Evolutionary conservation across 345 rosid species (phyloP).

Genomic region (Salix brachista): DNA sequence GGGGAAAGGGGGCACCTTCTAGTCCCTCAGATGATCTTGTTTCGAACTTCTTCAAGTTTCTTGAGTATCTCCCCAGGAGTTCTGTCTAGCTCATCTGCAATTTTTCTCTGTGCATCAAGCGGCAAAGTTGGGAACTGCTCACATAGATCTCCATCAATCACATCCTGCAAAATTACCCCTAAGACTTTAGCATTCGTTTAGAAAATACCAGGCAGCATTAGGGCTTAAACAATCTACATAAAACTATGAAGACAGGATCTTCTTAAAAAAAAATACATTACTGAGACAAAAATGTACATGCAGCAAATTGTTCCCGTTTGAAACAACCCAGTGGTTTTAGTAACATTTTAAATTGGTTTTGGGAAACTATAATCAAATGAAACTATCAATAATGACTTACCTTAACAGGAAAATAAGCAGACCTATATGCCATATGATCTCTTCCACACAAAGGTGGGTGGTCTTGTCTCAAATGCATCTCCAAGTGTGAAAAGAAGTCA

Average conservation of each 20-base stretch:
- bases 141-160: slow-evolving; percentile 94
- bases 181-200: slow-evolving; percentile 9
- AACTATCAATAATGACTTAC: slow-evolving; percentile 23
- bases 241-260: not conserved
- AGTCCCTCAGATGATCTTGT: slow-evolving; percentile 57
- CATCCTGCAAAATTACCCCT: slow-evolving; percentile 55
- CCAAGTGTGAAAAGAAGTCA: slow-evolving; percentile 93
- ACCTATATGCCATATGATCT: slow-evolving; percentile 87
- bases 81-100: slow-evolving; percentile 91
- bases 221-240: not conserved
- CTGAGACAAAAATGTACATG: not conserved
- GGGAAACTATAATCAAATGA: not conserved
- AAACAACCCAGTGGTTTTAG: not conserved
- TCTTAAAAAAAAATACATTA: not conserved
- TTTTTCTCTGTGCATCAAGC: slow-evolving; percentile 79
- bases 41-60: slow-evolving; percentile 91
- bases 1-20: slow-evolving; percentile 6
- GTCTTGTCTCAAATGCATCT: slow-evolving; percentile 98
- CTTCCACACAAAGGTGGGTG: slow-evolving; percentile 93
- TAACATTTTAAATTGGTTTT: not conserved
- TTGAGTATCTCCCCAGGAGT: slow-evolving; percentile 94
- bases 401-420: slow-evolving; percentile 97
- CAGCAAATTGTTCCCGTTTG: not conserved
- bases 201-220: not conserved
- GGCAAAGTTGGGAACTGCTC: slow-evolving; percentile 95